Evolutionary conservation across 2,329 filamentous ascomycete genomes (phyloP), one percentile per base, ranked within the genome.

Genomic region (Colletotrichum orchidophilum): DNA sequence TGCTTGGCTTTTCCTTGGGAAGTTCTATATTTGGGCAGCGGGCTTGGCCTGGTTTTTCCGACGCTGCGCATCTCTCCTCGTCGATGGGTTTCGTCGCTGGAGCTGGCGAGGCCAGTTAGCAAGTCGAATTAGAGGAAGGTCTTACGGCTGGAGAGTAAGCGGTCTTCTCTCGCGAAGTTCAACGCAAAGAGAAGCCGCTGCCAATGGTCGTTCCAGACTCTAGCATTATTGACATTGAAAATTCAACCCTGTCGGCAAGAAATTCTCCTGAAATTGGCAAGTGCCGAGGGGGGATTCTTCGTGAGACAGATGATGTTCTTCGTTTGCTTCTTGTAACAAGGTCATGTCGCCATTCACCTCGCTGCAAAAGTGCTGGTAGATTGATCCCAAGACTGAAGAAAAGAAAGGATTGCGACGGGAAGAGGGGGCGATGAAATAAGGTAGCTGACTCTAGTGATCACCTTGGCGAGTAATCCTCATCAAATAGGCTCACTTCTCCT

Each of bases 11-110:
- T 31, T 21, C 26, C 49, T 49, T 31, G 9, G 6, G 27, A 24
- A 27, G 1, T 58, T 71, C 58, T 58, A 58, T 53, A 58, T 33
- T 33, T 68, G 64, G 68, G 39, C 24, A 26, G 18, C 29, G 31
- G 63, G 24, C 35, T 62, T 33, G 67, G 27, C 35, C 29, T 26
- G 50, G 13, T 21, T n/a, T 46, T 39, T 50, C 21, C 9, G 5
- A 39, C 13, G 35, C 27, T 13, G 5, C 39, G 39, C 39, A 18
- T 39, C 33, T 39, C 15, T 21, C 29, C 27, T 62, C 15, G 18
- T 31, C 29, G 18, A 29, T 15, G 33, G 26, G 31, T 24, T 46
- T 69, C 62, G 31, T 29, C 31, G n/a, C 29, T 7, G 42, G 39
- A 12, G 26, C 39, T 31, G 27, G 24, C 29, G 18, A 6, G 39